A percentile compares a stretch with the other conserved stretches of the same genome.
phyloP scores from a whole-genome alignment of 176 grass and related monocot species.

The Oryza coarctata region DNA sequence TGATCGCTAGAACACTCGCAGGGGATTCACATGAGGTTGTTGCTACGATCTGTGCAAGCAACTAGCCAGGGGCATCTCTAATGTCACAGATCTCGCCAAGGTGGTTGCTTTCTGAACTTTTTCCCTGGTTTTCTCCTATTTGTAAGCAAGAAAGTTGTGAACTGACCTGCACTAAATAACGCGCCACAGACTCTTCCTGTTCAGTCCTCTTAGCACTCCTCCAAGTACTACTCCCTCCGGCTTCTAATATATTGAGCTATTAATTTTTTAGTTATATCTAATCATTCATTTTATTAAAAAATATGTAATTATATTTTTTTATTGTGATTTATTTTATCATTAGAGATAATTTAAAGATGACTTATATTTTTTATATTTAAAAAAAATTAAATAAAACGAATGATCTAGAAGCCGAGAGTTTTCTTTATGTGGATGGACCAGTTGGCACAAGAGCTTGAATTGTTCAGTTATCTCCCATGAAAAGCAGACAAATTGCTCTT shows the following conservation, averaged over 20 bases:
- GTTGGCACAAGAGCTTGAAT: background rate
- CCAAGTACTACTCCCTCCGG: too few relatives aligned
- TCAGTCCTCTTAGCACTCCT: background rate
- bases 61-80: background rate
- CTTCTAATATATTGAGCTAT: too few relatives aligned
- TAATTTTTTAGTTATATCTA: too few relatives aligned
- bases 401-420: too few relatives aligned
- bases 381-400: too few relatives aligned
- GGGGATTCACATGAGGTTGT: background rate
- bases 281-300: too few relatives aligned
- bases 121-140: background rate
- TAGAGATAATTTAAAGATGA: too few relatives aligned
- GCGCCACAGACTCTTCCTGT: slow-evolving; percentile 2
- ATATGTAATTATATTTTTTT: too few relatives aligned
- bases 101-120: background rate
- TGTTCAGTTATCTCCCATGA: background rate
- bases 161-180: background rate
- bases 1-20: background rate
- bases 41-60: slow-evolving; percentile 3
- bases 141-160: background rate
- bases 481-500: background rate
- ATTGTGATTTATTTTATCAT: too few relatives aligned
- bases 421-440: background rate
- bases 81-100: background rate
- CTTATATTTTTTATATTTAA: too few relatives aligned